Percentiles rank a stretch among this genome's conserved stretches.
These are phyloP conservation scores for Aschersonia sp. DNA, from an alignment of 2,329 filamentous ascomycete species.

Conservation along the genomic window DNA sequence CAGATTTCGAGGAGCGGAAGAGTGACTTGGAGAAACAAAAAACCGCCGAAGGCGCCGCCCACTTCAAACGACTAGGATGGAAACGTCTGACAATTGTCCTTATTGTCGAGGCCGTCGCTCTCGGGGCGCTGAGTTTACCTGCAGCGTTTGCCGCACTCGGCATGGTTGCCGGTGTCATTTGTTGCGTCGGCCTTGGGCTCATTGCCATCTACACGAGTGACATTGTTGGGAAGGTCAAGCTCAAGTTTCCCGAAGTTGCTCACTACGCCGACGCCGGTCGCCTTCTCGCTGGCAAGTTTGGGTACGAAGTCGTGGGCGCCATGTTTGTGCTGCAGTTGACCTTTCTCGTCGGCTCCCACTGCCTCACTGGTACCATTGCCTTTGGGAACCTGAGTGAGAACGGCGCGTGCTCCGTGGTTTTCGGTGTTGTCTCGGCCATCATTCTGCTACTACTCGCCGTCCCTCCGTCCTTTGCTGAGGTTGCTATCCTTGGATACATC, in stretches of 20 bases:
- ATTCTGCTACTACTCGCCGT: conserved; percentile 30
- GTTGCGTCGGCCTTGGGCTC: conserved; percentile 26
- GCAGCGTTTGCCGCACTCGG: conserved; percentile 36
- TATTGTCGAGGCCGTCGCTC: conserved; percentile 41
- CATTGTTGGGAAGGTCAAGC: conserved; percentile 31
- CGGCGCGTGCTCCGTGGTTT: conserved; percentile 29
- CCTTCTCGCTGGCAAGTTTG: conserved; percentile 43
- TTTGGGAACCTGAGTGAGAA: conserved; percentile 49
- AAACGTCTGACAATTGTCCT: conserved; percentile 40
- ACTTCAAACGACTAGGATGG: conserved; percentile 40
- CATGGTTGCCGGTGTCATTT: conserved; percentile 33
- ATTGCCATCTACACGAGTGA: conserved; percentile 33
- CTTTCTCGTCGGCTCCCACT: conserved; percentile 58
- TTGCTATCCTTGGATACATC: conserved; percentile 34
- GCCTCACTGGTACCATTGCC: conserved; percentile 55
- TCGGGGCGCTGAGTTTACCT: conserved; percentile 36
- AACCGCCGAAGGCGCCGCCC: conserved; percentile 26
- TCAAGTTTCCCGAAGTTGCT: conserved; percentile 39
- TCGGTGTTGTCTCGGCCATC: conserved; percentile 29
- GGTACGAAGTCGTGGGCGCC: conserved; percentile 45
- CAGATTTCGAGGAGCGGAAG: conserved; percentile 23
- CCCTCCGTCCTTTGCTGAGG: conserved; percentile 32
- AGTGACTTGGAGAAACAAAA: conserved; percentile 31
- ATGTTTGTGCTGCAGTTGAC: conserved; percentile 50
- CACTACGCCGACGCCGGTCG: conserved; percentile 55